phyloP scores from a whole-genome alignment of 768 basidiomycete genomes.

The Nidularia pulvinata region DNA sequence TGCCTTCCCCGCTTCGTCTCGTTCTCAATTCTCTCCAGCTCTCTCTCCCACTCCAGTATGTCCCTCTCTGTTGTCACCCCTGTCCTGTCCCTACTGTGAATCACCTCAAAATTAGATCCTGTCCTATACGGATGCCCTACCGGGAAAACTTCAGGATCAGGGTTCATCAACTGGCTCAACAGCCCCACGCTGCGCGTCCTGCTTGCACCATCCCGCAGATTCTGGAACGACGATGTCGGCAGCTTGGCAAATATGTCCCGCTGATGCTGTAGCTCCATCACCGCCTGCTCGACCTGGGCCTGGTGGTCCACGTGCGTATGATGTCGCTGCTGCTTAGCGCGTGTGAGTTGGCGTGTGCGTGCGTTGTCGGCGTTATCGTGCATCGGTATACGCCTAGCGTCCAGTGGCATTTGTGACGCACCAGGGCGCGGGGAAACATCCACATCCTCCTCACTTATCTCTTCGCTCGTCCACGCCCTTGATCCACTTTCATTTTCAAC shows the following conservation, averaged over 20 bases:
- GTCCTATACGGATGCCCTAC: slow-evolving; percentile 57
- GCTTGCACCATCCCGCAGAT: slow-evolving; percentile 29
- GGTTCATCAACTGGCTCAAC: slow-evolving; percentile 71
- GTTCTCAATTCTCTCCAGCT: slow-evolving; percentile 6
- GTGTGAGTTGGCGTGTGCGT: no score
- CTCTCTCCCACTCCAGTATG: neutral
- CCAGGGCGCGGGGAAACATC: no score
- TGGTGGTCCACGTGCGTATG: no score
- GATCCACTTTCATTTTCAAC: no score
- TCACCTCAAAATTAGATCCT: slow-evolving; percentile 48
- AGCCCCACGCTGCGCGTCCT: slow-evolving; percentile 45
- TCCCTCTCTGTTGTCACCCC: neutral
- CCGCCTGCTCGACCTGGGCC: neutral
- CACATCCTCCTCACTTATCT: no score
- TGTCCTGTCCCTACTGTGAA: slow-evolving; percentile 14
- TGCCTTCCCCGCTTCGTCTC: slow-evolving; percentile 8
- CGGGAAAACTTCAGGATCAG: slow-evolving; percentile 62
- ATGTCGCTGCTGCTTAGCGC: no score
- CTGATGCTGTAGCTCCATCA: slow-evolving; percentile 5
- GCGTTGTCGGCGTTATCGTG: no score
- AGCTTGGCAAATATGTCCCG: slow-evolving; percentile 68
- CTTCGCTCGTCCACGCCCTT: no score
- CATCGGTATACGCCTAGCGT: no score
- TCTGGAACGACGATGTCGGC: slow-evolving; percentile 65
- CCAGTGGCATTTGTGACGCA: no score